Base-by-base conservation (phyloP, 2,329 filamentous ascomycete species). In the Calonectria fujianensis region DNA sequence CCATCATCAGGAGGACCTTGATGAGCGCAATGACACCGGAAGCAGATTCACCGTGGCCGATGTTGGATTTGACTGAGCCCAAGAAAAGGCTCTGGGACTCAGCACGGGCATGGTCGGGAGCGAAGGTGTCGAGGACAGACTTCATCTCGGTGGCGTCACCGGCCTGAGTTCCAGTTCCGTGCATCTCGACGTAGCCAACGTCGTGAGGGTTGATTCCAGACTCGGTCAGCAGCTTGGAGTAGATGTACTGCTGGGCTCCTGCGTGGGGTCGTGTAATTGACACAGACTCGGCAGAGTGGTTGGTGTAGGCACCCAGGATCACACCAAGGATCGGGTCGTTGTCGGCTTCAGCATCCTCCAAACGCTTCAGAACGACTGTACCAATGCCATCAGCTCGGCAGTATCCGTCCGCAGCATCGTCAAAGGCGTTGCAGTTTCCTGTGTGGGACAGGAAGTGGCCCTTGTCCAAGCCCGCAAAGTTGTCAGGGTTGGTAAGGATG, bases 101-200 rank as follows among this genome's bases (percentile, higher is more conserved):
- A 9, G 39, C 29, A 31, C 41, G 61, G 16, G 64, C 48, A 27
- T 54, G 84, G 18, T 89, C 37, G 18, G 50, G 89, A 1, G 88
- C 88, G 76, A 89, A 91, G 13, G 88, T 85, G 73, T 87, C 84
- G 14, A 93, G 91, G 63, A 97, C 94, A 91, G 65, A 97, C 94
- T 90, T 87, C 94, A 97, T 96, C 84, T 98, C 96, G 2, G 92
- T 93, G 7, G 92, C 93, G 82, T 98, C 95, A 74, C 95, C 96
- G 48, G 94, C 95, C 84, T 97, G 95, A 0, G 95, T 98, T 52
- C 95, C 95, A 2, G 96, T 98, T 13, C 96, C 95, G 84, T 98
- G 95, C 92, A 97, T 95, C 85, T 98, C 95, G 4, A 98, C 93
- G 81, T 96, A 97, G 83, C 92, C 92, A 52, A 98, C 90, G 75